Conservation (phyloP, 1,139 yeast genomes). For the Debaryomyces psychrophilus region DNA sequence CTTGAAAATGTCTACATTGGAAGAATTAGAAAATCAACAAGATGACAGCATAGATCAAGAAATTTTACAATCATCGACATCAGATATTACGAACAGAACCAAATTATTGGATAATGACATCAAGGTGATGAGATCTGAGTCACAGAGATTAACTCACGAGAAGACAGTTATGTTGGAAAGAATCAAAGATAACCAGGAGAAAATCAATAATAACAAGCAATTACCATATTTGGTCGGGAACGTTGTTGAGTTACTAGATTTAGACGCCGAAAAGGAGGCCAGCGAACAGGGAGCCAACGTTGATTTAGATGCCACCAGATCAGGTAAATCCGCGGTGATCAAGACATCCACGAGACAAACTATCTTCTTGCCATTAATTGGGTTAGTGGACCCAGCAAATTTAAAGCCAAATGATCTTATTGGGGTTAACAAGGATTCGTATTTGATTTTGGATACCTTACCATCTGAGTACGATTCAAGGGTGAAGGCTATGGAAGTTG, state of each 20-base stretch:
- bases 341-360: slow-evolving; percentile 98
- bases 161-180: slow-evolving; percentile 90
- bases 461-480: slow-evolving; percentile 98
- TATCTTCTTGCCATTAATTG: slow-evolving; percentile 92
- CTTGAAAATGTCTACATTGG: slow-evolving; percentile 63
- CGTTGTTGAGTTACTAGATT: slow-evolving; percentile 89
- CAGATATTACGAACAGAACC: slow-evolving; percentile 84
- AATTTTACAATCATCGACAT: slow-evolving; percentile 73
- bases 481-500: slow-evolving; percentile 99
- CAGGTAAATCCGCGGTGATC: slow-evolving; percentile 97
- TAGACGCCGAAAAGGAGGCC: slow-evolving; percentile 86
- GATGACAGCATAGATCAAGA: slow-evolving; percentile 74
- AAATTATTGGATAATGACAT: slow-evolving; percentile 92
- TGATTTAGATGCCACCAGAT: slow-evolving; percentile 87
- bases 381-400: slow-evolving; percentile 84
- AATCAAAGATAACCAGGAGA: slow-evolving; percentile 94
- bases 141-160: slow-evolving; percentile 88
- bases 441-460: slow-evolving; percentile 86
- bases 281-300: slow-evolving; percentile 93
- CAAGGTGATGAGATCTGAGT: slow-evolving; percentile 91
- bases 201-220: slow-evolving; percentile 93
- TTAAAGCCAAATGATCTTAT: slow-evolving; percentile 95
- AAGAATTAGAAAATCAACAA: slow-evolving; percentile 60
- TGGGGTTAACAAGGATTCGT: slow-evolving; percentile 97
- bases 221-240: slow-evolving; percentile 97